phyloP scores from a whole-genome alignment of 805 yeast genomes.

The Saturnispora halmiae region DNA sequence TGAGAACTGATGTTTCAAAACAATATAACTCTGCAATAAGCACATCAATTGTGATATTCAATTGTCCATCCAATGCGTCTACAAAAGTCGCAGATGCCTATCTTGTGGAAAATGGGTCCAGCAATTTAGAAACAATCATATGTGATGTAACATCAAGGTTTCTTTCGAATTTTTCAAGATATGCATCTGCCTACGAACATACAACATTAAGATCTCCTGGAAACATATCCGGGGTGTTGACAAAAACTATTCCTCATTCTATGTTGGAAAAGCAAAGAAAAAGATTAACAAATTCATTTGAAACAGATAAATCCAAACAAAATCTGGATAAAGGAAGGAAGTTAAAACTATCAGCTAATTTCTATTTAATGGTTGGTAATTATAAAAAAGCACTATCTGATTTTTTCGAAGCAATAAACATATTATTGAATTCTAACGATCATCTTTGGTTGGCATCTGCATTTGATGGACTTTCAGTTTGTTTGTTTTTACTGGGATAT shows the following conservation, averaged over 20 bases:
- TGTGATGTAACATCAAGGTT: slow-evolving; percentile 66
- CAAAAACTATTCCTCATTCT: slow-evolving; percentile 7
- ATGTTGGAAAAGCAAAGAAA: slow-evolving; percentile 20
- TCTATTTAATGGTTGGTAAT: slow-evolving; percentile 74
- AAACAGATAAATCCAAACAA: slow-evolving; percentile 27
- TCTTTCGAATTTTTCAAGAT: slow-evolving; percentile 52
- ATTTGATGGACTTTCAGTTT: slow-evolving; percentile 69
- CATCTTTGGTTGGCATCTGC: slow-evolving; percentile 84
- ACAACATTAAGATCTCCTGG: slow-evolving; percentile 81
- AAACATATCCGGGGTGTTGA: slow-evolving; percentile 22
- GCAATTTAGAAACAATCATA: slow-evolving; percentile 49
- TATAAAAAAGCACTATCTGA: slow-evolving; percentile 59
- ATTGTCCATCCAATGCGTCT: slow-evolving; percentile 28
- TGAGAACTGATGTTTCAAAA: slow-evolving; percentile 34
- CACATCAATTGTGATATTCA: slow-evolving; percentile 49
- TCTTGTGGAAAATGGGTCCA: slow-evolving; percentile 15
- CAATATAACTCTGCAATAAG: slow-evolving; percentile 44
- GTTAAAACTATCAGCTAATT: slow-evolving; percentile 63
- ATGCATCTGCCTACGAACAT: slow-evolving; percentile 66
- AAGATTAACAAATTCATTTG: slow-evolving; percentile 26
- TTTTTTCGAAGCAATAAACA: slow-evolving; percentile 62
- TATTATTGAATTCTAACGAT: slow-evolving; percentile 57
- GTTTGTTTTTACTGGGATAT: slow-evolving; percentile 50
- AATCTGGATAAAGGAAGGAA: slow-evolving; percentile 61
- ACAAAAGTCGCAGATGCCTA: slow-evolving; percentile 11